Evolutionary conservation across 2,329 filamentous ascomycete species (phyloP).

Genomic region (Hysterium pulicare): DNA sequence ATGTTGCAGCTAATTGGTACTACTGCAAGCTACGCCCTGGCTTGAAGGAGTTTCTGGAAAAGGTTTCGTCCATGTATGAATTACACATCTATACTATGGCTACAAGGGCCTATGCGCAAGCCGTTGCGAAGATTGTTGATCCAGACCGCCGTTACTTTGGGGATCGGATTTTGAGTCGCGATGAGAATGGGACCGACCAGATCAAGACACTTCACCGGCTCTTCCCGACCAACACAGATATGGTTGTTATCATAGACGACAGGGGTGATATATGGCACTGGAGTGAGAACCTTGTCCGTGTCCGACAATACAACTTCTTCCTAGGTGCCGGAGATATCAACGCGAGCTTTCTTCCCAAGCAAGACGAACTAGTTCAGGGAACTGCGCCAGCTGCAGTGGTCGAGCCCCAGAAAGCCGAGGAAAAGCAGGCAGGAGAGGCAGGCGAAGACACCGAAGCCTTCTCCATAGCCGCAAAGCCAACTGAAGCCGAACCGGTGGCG

Average conservation of each 20-base stretch:
- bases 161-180: slow-evolving; percentile 90
- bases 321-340: slow-evolving; percentile 98
- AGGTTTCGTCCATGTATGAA: slow-evolving; percentile 79
- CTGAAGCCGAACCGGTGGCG: slow-evolving; percentile 16
- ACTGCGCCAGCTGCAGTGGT: slow-evolving; percentile 4
- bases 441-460: slow-evolving; percentile 13
- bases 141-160: slow-evolving; percentile 86
- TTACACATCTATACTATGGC: slow-evolving; percentile 99
- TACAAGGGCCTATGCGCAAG: slow-evolving; percentile 89
- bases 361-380: slow-evolving; percentile 37
- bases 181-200: slow-evolving; percentile 91
- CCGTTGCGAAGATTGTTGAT: slow-evolving; percentile 90
- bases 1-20: slow-evolving; percentile 62
- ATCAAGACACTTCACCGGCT: slow-evolving; percentile 86
- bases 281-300: slow-evolving; percentile 88
- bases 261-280: slow-evolving; percentile 95
- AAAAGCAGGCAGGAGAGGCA: slow-evolving; percentile 12
- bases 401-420: slow-evolving; percentile 11
- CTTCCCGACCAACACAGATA: slow-evolving; percentile 95
- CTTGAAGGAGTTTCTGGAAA: slow-evolving; percentile 73
- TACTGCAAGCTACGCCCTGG: slow-evolving; percentile 97
- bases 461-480: slow-evolving; percentile 21
- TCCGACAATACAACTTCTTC: slow-evolving; percentile 95
- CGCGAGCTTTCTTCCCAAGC: slow-evolving; percentile 90
- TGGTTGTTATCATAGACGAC: slow-evolving; percentile 99